A percentile compares a stretch with the other conserved stretches of the same genome.
These are phyloP conservation scores for Trichoderma asperellum DNA, from an alignment of 2,329 filamentous ascomycete genomes.

Conservation along the genomic window DNA sequence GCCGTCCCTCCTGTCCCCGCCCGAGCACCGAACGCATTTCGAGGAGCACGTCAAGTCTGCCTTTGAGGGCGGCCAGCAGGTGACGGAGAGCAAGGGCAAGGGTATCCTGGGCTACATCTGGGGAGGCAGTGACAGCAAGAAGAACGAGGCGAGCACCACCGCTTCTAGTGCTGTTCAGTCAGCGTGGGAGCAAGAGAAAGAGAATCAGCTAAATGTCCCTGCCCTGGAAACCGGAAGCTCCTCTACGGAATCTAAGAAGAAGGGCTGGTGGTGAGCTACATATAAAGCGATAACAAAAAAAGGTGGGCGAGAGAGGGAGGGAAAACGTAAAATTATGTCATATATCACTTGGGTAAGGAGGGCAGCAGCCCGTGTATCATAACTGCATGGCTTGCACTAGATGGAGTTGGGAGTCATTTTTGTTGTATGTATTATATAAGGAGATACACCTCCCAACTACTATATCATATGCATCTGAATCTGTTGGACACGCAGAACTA, in stretches of 20 bases:
- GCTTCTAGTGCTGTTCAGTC: slow-evolving; percentile 31
- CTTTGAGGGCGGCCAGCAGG: slow-evolving; percentile 34
- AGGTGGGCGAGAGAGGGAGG: slow-evolving; percentile 26
- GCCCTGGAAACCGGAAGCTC: slow-evolving; percentile 44
- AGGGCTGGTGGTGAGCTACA: slow-evolving; percentile 54
- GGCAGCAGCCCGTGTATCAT: slow-evolving; percentile 44
- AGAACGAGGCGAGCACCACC: slow-evolving; percentile 33
- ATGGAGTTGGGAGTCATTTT: slow-evolving; percentile 47
- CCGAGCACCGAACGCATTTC: slow-evolving; percentile 45
- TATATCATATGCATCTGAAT: slow-evolving; percentile 23
- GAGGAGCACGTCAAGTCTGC: slow-evolving; percentile 43
- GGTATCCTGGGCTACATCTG: slow-evolving; percentile 44
- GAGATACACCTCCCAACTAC: slow-evolving; percentile 32
- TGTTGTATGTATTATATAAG: slow-evolving; percentile 40
- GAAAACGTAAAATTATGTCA: slow-evolving; percentile 27
- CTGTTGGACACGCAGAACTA: slow-evolving; percentile 8
- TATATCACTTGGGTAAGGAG: slow-evolving; percentile 25
- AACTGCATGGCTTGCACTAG: slow-evolving; percentile 49
- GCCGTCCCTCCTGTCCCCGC: slow-evolving; percentile 55
- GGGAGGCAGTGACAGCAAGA: slow-evolving; percentile 32
- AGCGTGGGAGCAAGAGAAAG: slow-evolving; percentile 53
- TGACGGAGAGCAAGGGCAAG: slow-evolving; percentile 34
- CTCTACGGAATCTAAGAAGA: slow-evolving; percentile 48
- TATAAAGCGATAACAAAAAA: slow-evolving; percentile 35
- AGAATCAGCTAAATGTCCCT: slow-evolving; percentile 53